These are phyloP conservation scores for Colletotrichum tropicale DNA, from an alignment of 2,329 filamentous ascomycete species.

Conservation along the genomic window DNA sequence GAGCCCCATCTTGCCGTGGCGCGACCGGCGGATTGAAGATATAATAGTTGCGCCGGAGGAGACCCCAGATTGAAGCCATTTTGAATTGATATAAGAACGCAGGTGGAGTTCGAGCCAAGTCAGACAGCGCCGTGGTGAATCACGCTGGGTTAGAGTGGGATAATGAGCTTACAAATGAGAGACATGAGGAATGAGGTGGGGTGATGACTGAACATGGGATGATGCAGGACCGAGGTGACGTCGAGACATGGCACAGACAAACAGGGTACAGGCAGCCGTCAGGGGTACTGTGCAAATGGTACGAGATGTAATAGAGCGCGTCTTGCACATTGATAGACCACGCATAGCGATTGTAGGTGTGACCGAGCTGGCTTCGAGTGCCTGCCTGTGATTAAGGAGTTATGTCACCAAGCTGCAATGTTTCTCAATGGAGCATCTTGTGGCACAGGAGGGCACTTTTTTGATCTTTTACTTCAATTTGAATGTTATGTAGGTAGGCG, in stretches of 20 bases:
- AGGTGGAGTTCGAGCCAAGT: not conserved
- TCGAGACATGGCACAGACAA: not conserved
- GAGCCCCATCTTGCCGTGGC: constrained; percentile 20
- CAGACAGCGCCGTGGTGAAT: not conserved
- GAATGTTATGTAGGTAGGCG: constrained; percentile 12
- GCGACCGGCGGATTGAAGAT: not conserved
- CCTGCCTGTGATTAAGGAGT: not conserved
- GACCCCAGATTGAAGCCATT: constrained; percentile 7
- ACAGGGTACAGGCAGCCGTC: not conserved
- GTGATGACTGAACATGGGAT: not conserved
- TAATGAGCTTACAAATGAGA: not conserved
- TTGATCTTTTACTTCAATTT: constrained; percentile 12
- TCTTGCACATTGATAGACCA: not conserved
- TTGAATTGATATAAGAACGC: not conserved
- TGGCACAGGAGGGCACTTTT: not conserved
- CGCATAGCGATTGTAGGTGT: not conserved
- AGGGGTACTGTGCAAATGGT: not conserved
- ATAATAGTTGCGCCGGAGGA: constrained; percentile 6
- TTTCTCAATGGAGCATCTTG: not conserved
- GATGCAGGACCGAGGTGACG: not conserved
- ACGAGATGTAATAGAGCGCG: not conserved
- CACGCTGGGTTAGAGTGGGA: not conserved
- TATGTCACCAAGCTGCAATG: not conserved
- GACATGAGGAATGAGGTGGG: not conserved
- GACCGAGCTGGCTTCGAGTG: not conserved